Base-by-base conservation (phyloP, 1,284 basidiomycete genomes). In the Naganishia cerealis region DNA sequence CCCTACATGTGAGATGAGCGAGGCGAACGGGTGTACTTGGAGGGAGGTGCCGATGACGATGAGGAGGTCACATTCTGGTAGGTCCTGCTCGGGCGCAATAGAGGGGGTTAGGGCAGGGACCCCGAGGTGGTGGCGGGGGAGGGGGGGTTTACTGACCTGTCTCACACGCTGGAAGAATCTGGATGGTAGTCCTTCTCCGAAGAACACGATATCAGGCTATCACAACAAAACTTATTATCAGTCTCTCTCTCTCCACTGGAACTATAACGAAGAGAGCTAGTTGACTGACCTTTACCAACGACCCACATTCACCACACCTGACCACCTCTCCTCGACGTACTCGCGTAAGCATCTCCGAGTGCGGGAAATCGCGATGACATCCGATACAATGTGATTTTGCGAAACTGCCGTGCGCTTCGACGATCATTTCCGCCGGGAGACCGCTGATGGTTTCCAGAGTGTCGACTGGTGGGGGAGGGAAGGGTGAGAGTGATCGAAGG, bases 351-450 rank as follows among this genome's bases (percentile, higher is more conserved):
- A 87, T 86, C n/a, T 86, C 85, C 26, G 85, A 85, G 57, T 88
- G 85, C 71, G 85, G 91, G 0, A 83, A 76, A 1, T 78, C 75
- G 29, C 82, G 72, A 18, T 70, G 56, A 76, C 93, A 96, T 21
- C 86, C 82, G 15, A 95, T 86, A 75, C 94, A 97, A 67, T 86
- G 84, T 61, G 94, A 90, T 10, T 83, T 85, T 0, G 91, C 90
- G 73, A 94, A 94, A 73, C 89, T 92, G 0, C 94, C 95, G 75
- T 99, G 95, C 0, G 96, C 96, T 81, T 98, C 95, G 42, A 98
- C 85, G 69, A 99, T 88, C 73, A 86, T 86, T 26, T 86, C 80
- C 0, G 80, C 83, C 0, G 90, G 87, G 0, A 98, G 85, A 8
- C 92, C 92, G 0, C 93, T 90, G 0, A 88, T 85, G 3, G 91